These are phyloP conservation scores for Panicum miliaceum DNA, from an alignment of 176 grass and related monocot species.

Conservation along the genomic window DNA sequence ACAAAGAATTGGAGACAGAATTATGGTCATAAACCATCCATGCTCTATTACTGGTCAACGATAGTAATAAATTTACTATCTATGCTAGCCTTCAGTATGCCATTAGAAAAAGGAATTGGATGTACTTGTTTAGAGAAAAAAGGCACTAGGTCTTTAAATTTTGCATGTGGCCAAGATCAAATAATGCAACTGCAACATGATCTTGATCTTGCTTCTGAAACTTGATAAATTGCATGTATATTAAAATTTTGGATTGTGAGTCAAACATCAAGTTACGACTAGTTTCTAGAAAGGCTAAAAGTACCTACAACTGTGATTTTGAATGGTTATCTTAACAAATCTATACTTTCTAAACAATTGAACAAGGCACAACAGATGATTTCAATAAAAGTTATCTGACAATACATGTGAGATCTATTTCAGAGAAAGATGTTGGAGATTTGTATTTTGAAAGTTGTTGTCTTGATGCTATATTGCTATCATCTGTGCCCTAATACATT, in stretches of 20 bases:
- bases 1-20: neutral
- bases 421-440: neutral
- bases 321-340: neutral
- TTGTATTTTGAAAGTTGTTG: neutral
- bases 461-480: neutral
- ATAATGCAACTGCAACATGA: neutral
- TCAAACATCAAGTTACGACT: neutral
- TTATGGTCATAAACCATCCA: neutral
- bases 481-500: neutral
- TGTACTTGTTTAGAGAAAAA: neutral
- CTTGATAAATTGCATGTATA: neutral
- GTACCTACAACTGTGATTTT: neutral
- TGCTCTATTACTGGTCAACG: neutral
- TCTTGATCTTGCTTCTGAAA: neutral
- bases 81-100: neutral
- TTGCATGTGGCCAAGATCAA: neutral
- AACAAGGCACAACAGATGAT: neutral
- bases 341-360: neutral
- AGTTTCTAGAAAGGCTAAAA: neutral
- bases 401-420: neutral
- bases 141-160: neutral
- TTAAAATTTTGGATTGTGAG: neutral
- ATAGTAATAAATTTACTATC: neutral
- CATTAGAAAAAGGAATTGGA: neutral
- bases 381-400: neutral